phyloP scores from a whole-genome alignment of 1,139 yeast species.

The Geotrichum citri-aurantii region DNA sequence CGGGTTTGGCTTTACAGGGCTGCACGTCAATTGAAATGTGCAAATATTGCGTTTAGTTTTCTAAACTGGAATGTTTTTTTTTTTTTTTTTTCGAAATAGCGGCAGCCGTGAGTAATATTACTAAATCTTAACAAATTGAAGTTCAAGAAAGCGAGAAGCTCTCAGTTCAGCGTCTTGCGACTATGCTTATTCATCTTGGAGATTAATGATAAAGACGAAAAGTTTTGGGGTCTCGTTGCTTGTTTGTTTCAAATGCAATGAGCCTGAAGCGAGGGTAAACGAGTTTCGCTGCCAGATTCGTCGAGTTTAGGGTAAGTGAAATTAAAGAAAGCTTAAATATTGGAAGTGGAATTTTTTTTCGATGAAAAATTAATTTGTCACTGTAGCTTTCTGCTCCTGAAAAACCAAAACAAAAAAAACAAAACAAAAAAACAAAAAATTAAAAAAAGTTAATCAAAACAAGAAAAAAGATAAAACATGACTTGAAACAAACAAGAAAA shows the following conservation, averaged over 20 bases:
- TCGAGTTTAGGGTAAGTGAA: neutral
- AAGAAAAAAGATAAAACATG: neutral
- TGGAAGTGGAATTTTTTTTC: neutral
- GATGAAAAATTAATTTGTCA: neutral
- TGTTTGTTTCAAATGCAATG: neutral
- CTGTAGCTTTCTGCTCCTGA: neutral
- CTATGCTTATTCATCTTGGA: neutral
- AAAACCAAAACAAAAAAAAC: no score
- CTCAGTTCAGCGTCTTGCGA: neutral
- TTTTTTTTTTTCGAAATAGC: no score
- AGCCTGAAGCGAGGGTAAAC: neutral
- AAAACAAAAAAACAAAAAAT: no score
- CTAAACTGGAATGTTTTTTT: neutral
- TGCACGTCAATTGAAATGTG: neutral
- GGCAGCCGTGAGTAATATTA: neutral
- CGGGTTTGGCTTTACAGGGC: neutral
- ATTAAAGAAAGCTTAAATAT: neutral
- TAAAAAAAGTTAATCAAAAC: no score
- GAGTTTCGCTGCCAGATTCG: neutral
- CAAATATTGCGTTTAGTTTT: neutral
- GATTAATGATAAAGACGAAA: neutral
- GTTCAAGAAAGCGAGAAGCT: neutral
- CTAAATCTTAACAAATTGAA: neutral
- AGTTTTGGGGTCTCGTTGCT: neutral
- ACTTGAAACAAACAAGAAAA: neutral